These are phyloP conservation scores for Eucalyptus grandis DNA, from an alignment of 345 rosid species.

Conservation along the genomic window DNA sequence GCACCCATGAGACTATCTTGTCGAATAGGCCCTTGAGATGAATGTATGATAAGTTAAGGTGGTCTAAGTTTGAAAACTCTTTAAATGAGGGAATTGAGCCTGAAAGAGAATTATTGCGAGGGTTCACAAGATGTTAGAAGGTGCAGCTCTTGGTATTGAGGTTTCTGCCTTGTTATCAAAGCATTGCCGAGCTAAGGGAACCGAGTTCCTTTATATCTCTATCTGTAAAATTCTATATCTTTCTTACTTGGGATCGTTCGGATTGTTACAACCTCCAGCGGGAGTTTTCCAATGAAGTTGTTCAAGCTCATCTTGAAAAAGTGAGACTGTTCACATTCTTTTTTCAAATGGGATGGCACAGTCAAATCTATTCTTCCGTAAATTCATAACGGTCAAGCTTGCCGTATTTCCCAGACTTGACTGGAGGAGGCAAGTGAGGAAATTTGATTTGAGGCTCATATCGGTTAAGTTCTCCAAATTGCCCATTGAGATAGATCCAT, in stretches of 20 bases:
- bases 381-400: not conserved
- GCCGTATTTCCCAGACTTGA: not conserved
- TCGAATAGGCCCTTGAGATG: too few species aligned
- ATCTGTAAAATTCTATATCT: too few species aligned
- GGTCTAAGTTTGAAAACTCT: not conserved
- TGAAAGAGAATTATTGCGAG: not conserved
- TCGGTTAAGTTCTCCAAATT: not conserved
- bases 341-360: not conserved
- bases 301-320: not conserved
- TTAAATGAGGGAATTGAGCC: not conserved
- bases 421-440: not conserved
- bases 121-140: not conserved
- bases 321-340: not conserved
- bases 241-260: accelerated
- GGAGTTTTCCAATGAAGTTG: not conserved
- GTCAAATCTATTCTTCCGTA: not conserved
- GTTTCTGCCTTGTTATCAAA: too few species aligned
- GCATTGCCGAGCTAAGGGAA: too few species aligned
- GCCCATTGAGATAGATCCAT: not conserved
- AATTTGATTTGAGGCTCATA: not conserved
- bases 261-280: too few species aligned
- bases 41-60: too few species aligned
- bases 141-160: too few species aligned
- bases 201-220: too few species aligned
- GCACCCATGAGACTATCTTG: too few species aligned